Base-by-base conservation (phyloP, 805 yeast species). In the Yarrowia porcina region DNA sequence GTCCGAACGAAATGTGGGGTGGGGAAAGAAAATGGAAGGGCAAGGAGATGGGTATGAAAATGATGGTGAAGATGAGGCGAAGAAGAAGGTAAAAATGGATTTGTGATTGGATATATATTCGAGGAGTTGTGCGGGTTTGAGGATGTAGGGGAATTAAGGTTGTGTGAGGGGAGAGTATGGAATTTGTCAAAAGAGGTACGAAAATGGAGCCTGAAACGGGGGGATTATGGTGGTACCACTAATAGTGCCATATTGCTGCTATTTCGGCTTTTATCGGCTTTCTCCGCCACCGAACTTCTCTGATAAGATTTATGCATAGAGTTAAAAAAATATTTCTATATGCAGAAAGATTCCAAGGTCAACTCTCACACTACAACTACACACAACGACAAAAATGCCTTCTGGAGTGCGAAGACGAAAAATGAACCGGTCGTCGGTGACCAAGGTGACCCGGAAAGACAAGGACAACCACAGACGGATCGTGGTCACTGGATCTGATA, bases 341-440 rank as follows among this genome's bases (percentile, higher is more conserved):
- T 32, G 39, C 52, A 28, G 39, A 3, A 36, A 33, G n/a, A 7
- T 9, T n/a, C n/a, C 20, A n/a, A 33, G 38, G 38, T 33, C 20
- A 4, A 33, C 18, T 32, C n/a, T 4, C 32, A 50, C n/a, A 20
- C 27, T 27, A 27, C 23, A 8, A 32, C 59, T 25, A 50, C 18
- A 50, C 30, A 23, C 59, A 20, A 17, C 33, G 9, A 13, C 15
- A 4, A 69, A 62, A 42, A 74, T 74, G 77, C 76, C 76, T 7
- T 65, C 75, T 45, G 77, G 77, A 38, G 97, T 92, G 21, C 86
- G 97, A 80, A 86, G 84, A 78, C 85, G 96, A 81, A 89, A 87
- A 83, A 86, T 86, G 84, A 84, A 85, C 63, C 83, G 87, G 67
- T 84, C 93, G 38, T 82, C 90, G 64, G 82, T 85, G 66, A 78